Conservation (phyloP, 2,329 filamentous ascomycete species). For the Penicillium janthinellum region DNA sequence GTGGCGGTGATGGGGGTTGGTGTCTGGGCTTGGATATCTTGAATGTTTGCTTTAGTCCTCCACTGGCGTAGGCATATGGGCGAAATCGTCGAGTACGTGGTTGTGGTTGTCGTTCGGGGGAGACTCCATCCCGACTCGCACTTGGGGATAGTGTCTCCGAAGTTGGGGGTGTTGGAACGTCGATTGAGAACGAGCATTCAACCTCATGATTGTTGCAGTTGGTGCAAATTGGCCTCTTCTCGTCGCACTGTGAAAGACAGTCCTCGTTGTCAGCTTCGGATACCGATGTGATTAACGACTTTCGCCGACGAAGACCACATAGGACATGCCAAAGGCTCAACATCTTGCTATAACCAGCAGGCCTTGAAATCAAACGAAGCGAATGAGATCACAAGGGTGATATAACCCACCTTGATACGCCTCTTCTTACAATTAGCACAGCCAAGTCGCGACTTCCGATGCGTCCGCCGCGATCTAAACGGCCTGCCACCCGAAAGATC, state of each 20-base stretch:
- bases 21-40: conserved; percentile 4
- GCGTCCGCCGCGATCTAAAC: conserved; percentile 30
- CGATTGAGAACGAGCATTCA: conserved; percentile 28
- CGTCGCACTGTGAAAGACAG: conserved; percentile 35
- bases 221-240: conserved; percentile 34
- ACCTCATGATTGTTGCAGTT: conserved; percentile 34
- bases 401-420: conserved; percentile 37
- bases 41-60: conserved; percentile 14
- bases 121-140: background rate
- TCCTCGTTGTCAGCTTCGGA: conserved; percentile 2
- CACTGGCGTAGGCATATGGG: conserved; percentile 16
- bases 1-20: background rate
- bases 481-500: conserved; percentile 3
- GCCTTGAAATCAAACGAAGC: background rate
- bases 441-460: conserved; percentile 38
- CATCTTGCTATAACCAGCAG: background rate
- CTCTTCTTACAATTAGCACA: conserved; percentile 39
- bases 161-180: background rate
- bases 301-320: background rate
- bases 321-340: conserved; percentile 1
- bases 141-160: conserved; percentile 11
- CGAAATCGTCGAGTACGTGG: conserved; percentile 21
- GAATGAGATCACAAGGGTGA: background rate
- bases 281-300: background rate
- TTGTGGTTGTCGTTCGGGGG: background rate